Evolutionary conservation across 163 green algal species (phyloP), one percentile per base, ranked within the genome.

Genomic region (Scenedesmus sp.): DNA sequence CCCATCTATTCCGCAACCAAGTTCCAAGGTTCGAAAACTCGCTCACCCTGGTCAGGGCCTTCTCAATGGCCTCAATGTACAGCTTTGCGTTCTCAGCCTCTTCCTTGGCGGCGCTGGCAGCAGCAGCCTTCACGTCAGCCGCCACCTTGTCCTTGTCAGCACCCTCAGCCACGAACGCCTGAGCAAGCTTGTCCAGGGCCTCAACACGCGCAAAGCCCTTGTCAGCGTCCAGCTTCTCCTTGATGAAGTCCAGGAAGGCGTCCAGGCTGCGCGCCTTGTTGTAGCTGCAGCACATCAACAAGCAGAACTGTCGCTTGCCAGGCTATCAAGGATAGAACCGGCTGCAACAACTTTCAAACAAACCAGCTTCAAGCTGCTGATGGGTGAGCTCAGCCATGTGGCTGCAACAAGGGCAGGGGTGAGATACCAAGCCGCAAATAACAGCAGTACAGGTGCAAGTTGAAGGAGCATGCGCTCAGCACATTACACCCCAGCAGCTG

Each of bases 1-100:
- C n/a, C n/a, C n/a, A n/a, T n/a, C n/a, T n/a, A n/a, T n/a, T n/a
- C n/a, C n/a, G n/a, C n/a, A n/a, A n/a, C n/a, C n/a, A n/a, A n/a
- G n/a, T n/a, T n/a, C n/a, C n/a, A n/a, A n/a, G n/a, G n/a, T n/a
- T n/a, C n/a, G n/a, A n/a, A n/a, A n/a, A 3, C 33, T 49, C 4
- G 37, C 91, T 10, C 73, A 94, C 95, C 96, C 98, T 98, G 30
- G 95, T 94, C 4, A 93, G 37, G 9, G 93, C 94, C 94, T 97
- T 97, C 85, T 95, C 91, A 87, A 96, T 92, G 53, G 95, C 88
- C 78, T 95, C 95, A 42, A 97, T 33, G 85, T 99, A 99, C n/a
- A 98, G 76, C 35, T 95, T 89, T 16, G 83, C 97, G 89, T 97
- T 96, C 33, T 44, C 90, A 88, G 95, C 94, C n/a, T 94, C 93